A percentile compares a stretch with the other conserved stretches of the same genome.
Evolutionary conservation across 1,139 yeast species (phyloP).

Genomic region (Taphrina betulina): DNA sequence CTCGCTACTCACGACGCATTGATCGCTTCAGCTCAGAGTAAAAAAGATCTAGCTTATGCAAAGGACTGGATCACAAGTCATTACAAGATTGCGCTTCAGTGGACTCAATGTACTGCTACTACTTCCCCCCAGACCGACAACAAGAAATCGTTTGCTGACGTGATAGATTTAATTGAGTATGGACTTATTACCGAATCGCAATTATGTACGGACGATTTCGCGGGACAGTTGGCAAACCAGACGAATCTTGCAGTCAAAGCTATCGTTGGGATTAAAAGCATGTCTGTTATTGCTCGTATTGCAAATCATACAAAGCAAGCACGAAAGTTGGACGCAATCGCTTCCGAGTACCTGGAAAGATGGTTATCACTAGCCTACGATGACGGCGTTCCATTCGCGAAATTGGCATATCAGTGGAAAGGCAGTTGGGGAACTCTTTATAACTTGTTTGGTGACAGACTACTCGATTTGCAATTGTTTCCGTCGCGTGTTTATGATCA

Average conservation of each 20-base stretch:
- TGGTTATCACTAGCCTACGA: constrained; percentile 16
- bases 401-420: constrained; percentile 24
- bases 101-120: constrained; percentile 3
- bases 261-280: constrained; percentile 21
- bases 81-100: constrained; percentile 5
- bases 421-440: constrained; percentile 25
- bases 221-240: constrained; percentile 26
- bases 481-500: constrained; percentile 3
- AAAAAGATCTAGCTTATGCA: neutral
- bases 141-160: neutral
- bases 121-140: too few species aligned
- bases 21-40: neutral
- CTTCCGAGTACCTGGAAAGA: neutral
- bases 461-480: constrained; percentile 1
- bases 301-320: neutral
- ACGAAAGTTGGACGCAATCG: neutral
- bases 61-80: constrained; percentile 1
- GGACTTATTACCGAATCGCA: constrained; percentile 10
- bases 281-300: constrained; percentile 15
- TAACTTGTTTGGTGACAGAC: constrained; percentile 10
- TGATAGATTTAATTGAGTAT: neutral
- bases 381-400: constrained; percentile 17
- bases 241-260: constrained; percentile 27
- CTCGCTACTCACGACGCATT: constrained; percentile 10
- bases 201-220: constrained; percentile 25